Conservation (phyloP, 164 flowering plant genomes). For the Stephania japonica region DNA sequence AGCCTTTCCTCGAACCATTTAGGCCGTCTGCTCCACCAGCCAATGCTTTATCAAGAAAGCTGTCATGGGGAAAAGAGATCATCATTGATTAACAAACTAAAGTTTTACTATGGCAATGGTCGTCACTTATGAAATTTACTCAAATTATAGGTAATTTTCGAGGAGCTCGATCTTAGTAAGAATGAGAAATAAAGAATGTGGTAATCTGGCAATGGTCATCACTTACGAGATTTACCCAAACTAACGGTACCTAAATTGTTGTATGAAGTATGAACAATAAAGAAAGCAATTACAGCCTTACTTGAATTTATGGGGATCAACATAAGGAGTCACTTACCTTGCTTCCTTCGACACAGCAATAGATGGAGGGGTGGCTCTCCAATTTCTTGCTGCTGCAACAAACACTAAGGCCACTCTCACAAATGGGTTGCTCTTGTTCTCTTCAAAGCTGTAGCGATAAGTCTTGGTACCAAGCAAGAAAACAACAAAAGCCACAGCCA, state of each 20-base stretch:
- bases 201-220: background rate
- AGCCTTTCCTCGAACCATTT: conserved; percentile 1
- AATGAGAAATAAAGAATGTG: too few relatives aligned
- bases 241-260: too few relatives aligned
- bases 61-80: conserved; percentile 3
- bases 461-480: conserved; percentile 16
- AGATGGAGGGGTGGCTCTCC: conserved; percentile 1
- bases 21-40: background rate
- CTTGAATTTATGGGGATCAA: conserved; percentile 5
- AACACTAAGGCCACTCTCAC: background rate
- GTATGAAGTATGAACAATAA: background rate
- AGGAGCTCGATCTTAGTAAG: too few relatives aligned
- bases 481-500: conserved; percentile 9
- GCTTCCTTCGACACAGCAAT: background rate
- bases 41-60: conserved; percentile 20
- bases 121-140: too few relatives aligned
- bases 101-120: background rate
- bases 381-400: conserved; percentile 12
- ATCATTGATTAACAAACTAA: background rate
- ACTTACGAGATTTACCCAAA: background rate
- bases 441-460: conserved; percentile 12
- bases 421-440: conserved; percentile 10
- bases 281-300: background rate
- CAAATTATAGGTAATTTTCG: too few relatives aligned
- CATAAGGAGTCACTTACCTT: background rate